Conservation (phyloP, 1,284 basidiomycete species). For the Cryptococcus sp. region DNA sequence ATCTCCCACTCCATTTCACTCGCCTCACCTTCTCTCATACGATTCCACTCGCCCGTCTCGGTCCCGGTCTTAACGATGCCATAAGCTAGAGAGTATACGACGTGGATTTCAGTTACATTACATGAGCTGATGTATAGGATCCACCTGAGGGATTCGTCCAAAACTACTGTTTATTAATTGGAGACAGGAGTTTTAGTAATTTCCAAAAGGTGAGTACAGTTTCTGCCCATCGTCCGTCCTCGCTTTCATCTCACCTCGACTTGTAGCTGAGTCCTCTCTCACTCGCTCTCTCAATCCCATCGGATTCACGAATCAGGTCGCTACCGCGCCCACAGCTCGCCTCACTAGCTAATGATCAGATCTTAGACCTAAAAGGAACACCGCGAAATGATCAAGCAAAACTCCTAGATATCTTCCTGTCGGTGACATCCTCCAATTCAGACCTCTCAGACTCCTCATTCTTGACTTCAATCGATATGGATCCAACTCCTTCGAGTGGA, state of each 20-base stretch:
- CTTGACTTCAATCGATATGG: constrained; percentile 89
- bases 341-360: too few relatives aligned
- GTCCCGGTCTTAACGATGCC: too few relatives aligned
- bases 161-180: constrained; percentile 87
- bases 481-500: constrained; percentile 42
- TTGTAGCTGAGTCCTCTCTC: too few relatives aligned
- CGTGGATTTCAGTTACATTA: constrained; percentile 6
- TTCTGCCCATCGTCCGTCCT: not conserved
- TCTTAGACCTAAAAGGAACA: constrained; percentile 91
- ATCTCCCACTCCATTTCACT: not conserved
- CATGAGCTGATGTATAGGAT: constrained; percentile 54
- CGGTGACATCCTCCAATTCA: constrained; percentile 79
- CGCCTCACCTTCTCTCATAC: not conserved
- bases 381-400: constrained; percentile 79
- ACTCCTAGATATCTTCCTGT: constrained; percentile 84
- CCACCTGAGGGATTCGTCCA: constrained; percentile 89
- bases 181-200: constrained; percentile 87
- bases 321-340: too few relatives aligned
- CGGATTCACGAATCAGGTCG: too few relatives aligned
- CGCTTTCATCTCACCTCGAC: not conserved
- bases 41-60: not conserved
- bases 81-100: not conserved
- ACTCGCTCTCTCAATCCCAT: not conserved
- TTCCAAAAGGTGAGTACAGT: constrained; percentile 78
- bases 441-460: constrained; percentile 85